Base-by-base conservation (phyloP, 2,329 filamentous ascomycete genomes). In the Cladorrhinum sp. region DNA sequence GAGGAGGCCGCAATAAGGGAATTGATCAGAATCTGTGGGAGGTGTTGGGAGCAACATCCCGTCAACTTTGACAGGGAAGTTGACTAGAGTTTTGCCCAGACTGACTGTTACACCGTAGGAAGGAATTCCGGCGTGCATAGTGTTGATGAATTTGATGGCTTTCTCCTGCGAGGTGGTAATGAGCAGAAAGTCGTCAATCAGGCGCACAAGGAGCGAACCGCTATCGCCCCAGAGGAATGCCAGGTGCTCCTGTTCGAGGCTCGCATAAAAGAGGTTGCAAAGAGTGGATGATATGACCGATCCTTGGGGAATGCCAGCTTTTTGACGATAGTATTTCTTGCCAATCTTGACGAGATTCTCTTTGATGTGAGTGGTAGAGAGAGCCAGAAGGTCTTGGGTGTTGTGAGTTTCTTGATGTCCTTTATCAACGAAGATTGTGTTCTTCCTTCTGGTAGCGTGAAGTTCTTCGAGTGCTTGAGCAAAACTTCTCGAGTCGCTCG, bases 201-300 rank as follows among this genome's bases (percentile, higher is more conserved):
- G 81, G 16, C 95, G 84, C 56, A 98, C 74, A 7, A 99, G 78
- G 2, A 97, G 74, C 53, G 84, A 88, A 32, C 49, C 45, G 18
- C 75, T 69, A 3, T 50, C 58, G 4, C 49, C 56, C 16, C 79
- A 67, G 1, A 95, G 75, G 70, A 97, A 98, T 0, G 50, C 45
- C 7, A 66, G 51, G 6, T 62, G 36, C 7, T 45, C 57, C n/a
- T 86, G 80, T 73, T 99, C 95, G 1, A 98, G 83, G 64, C 95
- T 87, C 5, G 91, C 93, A 71, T 99, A 99, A 74, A 98, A 97
- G 75, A 96, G 93, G 75, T 92, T 98, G 79, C 95, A 98, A 4
- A 99, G 80, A 45, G 92, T 80, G 49, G 89, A 90, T 0, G 93
- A 97, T 4, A 99, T 73, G 1, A 97, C 83, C 0, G 93, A 97